Conservation (phyloP, 1,139 yeast species). For the Candida sanyaensis region DNA sequence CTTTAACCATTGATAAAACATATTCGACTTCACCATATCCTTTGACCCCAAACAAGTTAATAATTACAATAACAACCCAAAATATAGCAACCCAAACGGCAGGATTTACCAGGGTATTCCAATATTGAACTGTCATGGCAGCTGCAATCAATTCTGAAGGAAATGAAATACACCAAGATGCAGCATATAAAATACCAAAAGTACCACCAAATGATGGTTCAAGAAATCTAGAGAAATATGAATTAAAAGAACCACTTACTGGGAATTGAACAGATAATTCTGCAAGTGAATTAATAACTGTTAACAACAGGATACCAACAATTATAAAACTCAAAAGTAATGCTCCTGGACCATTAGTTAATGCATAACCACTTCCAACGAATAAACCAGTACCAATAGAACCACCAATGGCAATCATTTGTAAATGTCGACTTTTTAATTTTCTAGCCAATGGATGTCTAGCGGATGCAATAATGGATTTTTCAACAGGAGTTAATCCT, state of each 20-base stretch:
- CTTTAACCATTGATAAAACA: constrained; percentile 41
- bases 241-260: constrained; percentile 60
- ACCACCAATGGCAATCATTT: constrained; percentile 50
- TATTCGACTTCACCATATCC: constrained; percentile 52
- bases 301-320: constrained; percentile 46
- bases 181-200: constrained; percentile 41
- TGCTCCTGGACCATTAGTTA: constrained; percentile 65
- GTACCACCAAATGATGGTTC: constrained; percentile 66
- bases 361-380: constrained; percentile 72
- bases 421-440: constrained; percentile 42
- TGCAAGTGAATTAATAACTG: constrained; percentile 60
- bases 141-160: constrained; percentile 50
- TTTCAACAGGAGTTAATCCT: constrained; percentile 31
- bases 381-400: constrained; percentile 50
- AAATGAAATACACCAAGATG: constrained; percentile 45
- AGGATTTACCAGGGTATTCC: constrained; percentile 39
- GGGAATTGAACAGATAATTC: constrained; percentile 65
- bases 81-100: constrained; percentile 48
- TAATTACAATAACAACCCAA: constrained; percentile 34
- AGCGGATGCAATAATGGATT: constrained; percentile 38
- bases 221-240: constrained; percentile 57
- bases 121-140: constrained; percentile 42
- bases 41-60: constrained; percentile 45
- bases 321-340: constrained; percentile 48
- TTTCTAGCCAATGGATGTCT: constrained; percentile 39